A percentile compares a stretch with the other conserved stretches of the same genome.
These are phyloP conservation scores for Phytophthora quininea DNA, from an alignment of 352 stramenopile species.

Conservation along the genomic window DNA sequence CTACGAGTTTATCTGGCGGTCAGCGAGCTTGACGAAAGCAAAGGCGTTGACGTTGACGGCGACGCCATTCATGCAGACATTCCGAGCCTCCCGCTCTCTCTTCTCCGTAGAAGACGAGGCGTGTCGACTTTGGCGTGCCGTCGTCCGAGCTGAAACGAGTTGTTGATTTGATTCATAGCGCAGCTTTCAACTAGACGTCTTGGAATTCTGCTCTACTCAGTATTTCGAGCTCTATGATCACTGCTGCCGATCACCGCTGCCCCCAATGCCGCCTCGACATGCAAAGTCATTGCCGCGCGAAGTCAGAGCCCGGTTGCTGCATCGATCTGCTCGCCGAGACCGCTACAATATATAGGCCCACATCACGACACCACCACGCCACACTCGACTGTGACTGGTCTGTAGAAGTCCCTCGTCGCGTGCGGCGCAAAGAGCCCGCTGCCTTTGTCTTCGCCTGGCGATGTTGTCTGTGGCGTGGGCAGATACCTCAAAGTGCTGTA, in stretches of 20 bases:
- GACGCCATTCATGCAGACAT: not conserved
- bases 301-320: no score
- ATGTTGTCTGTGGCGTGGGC: not conserved
- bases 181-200: not conserved
- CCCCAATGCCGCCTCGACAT: no score
- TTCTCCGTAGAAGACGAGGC: not conserved
- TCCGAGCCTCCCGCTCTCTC: no score
- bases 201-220: not conserved
- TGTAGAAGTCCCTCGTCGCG: constrained; percentile 16
- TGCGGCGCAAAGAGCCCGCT: constrained; percentile 23
- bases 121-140: not conserved
- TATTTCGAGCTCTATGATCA: not conserved
- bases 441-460: not conserved
- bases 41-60: not conserved
- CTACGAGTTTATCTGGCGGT: not conserved
- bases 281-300: no score
- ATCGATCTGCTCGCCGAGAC: no score
- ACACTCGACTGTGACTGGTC: constrained; percentile 7
- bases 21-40: not conserved
- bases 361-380: not conserved
- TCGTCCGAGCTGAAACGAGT: not conserved
- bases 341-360: no score
- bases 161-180: not conserved
- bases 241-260: no score
- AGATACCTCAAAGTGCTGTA: not conserved